These are phyloP conservation scores for Moricandia moricandioides DNA, from an alignment of 345 rosid species.

Conservation along the genomic window DNA sequence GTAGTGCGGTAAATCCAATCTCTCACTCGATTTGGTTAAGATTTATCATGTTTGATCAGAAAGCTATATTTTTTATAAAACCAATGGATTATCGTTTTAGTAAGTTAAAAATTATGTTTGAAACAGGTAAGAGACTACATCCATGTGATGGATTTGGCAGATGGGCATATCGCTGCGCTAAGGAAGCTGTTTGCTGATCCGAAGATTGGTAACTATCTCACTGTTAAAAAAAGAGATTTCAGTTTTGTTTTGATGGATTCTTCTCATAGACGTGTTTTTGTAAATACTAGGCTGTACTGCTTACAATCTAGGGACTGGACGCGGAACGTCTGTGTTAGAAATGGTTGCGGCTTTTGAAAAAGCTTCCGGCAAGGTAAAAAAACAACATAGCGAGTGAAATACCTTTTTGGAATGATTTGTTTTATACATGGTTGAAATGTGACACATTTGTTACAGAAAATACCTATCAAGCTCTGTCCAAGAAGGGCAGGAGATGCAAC, in stretches of 20 bases:
- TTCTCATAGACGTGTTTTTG: constrained; percentile 9
- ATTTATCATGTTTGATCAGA: not conserved
- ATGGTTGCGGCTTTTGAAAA: constrained; percentile 92
- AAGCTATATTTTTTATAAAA: not conserved
- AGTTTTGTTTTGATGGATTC: not conserved
- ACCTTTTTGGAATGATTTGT: not conserved
- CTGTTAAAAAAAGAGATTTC: not conserved
- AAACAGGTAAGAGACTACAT: constrained; percentile 81
- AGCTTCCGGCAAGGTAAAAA: constrained; percentile 73
- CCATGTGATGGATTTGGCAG: constrained; percentile 95
- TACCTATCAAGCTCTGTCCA: constrained; percentile 70
- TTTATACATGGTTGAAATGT: not conserved
- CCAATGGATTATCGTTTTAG: not conserved
- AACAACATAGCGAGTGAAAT: not conserved
- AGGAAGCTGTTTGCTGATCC: constrained; percentile 58
- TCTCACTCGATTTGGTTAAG: not conserved
- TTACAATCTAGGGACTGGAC: constrained; percentile 82
- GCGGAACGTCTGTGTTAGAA: constrained; percentile 77
- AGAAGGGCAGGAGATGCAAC: constrained; percentile 92
- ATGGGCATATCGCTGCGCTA: constrained; percentile 87
- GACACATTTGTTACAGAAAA: constrained; percentile 52
- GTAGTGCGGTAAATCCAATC: constrained; percentile 62
- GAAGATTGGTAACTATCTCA: constrained; percentile 46
- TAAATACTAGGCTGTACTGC: constrained; percentile 59
- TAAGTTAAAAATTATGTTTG: constrained; percentile 5